These are phyloP conservation scores for Sarcodon aspratus DNA, from an alignment of 768 basidiomycete species.

Conservation along the genomic window DNA sequence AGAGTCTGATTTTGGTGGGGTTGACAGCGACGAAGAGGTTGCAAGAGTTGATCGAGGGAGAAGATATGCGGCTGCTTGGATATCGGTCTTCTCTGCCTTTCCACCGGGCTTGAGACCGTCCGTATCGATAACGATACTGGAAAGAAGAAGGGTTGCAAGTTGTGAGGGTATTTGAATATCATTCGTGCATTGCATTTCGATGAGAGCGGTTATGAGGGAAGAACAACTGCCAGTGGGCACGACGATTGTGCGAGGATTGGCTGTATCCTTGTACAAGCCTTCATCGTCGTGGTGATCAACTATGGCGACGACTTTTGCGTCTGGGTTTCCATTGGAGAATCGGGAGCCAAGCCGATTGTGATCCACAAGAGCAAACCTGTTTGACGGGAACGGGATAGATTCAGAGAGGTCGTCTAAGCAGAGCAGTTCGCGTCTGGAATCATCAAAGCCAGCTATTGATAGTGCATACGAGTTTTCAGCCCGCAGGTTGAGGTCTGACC, in stretches of 20 bases:
- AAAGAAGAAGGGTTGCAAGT: slow-evolving; percentile 70
- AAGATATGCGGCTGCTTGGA: slow-evolving; percentile 52
- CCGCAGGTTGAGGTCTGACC: slow-evolving; percentile 63
- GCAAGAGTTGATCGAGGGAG: slow-evolving; percentile 41
- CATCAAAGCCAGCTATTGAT: slow-evolving; percentile 35
- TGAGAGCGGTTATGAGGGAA: slow-evolving; percentile 40
- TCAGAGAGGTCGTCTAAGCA: slow-evolving; percentile 54
- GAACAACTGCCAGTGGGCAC: slow-evolving; percentile 70
- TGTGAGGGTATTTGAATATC: slow-evolving; percentile 31
- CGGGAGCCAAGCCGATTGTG: slow-evolving; percentile 60
- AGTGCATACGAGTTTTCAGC: slow-evolving; percentile 83
- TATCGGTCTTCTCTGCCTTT: slow-evolving; percentile 62
- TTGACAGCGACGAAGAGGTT: slow-evolving; percentile 6
- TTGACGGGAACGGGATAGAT: slow-evolving; percentile 35
- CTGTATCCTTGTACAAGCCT: slow-evolving; percentile 42
- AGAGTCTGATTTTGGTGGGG: neutral
- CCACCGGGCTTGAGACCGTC: slow-evolving; percentile 65
- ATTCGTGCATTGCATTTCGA: slow-evolving; percentile 17
- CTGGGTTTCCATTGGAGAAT: slow-evolving; percentile 29
- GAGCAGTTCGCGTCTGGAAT: slow-evolving; percentile 42
- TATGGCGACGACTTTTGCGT: slow-evolving; percentile 54
- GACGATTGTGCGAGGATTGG: slow-evolving; percentile 54
- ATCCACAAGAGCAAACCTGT: slow-evolving; percentile 75
- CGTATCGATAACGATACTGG: slow-evolving; percentile 82
- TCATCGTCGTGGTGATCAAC: slow-evolving; percentile 95